These are phyloP conservation scores for Fusarium lateritium DNA, from an alignment of 2,329 filamentous ascomycete species.

Conservation along the genomic window DNA sequence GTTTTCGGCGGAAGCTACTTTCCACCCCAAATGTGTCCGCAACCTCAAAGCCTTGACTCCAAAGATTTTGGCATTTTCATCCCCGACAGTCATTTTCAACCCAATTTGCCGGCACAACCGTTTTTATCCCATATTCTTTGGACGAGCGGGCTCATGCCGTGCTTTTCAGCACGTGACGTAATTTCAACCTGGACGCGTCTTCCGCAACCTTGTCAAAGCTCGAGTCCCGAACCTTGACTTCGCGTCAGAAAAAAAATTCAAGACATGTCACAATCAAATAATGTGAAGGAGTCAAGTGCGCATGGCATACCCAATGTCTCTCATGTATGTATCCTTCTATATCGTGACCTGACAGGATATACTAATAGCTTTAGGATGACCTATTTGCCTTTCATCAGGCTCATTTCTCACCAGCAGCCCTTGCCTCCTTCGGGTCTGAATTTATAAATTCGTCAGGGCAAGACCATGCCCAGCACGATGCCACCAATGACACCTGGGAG, in stretches of 20 bases:
- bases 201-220: conserved; percentile 31
- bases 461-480: conserved; percentile 49
- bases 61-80: conserved; percentile 2
- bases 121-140: conserved; percentile 2
- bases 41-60: background rate
- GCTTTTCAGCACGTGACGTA: conserved; percentile 44
- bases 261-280: conserved; percentile 43
- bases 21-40: background rate
- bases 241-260: conserved; percentile 16
- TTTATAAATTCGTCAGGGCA: conserved; percentile 58
- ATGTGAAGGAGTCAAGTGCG: conserved; percentile 26
- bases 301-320: conserved; percentile 48
- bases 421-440: conserved; percentile 62
- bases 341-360: background rate
- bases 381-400: conserved; percentile 69
- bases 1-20: background rate
- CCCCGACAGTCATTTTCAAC: background rate
- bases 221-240: conserved; percentile 13
- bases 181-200: conserved; percentile 31
- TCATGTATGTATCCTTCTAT: conserved; percentile 36
- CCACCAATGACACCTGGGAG: conserved; percentile 56
- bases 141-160: conserved; percentile 14
- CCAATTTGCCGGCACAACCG: background rate
- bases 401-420: conserved; percentile 69
- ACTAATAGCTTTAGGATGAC: conserved; percentile 67